phyloP scores from a whole-genome alignment of 176 grass and related monocot genomes.

The Alopecurus myosuroides region DNA sequence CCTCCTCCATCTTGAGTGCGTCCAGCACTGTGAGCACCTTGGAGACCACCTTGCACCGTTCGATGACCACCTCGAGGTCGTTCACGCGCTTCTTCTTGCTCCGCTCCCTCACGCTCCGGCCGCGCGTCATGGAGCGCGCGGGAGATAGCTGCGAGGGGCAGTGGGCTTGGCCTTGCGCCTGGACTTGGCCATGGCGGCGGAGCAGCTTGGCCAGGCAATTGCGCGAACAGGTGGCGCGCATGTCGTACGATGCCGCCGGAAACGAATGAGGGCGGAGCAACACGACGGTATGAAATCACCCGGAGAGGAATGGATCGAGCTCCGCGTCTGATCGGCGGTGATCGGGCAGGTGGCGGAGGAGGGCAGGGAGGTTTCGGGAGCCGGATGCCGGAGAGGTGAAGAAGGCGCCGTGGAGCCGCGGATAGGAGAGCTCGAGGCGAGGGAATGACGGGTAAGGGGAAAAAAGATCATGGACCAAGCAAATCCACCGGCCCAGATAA shows the following conservation, averaged over 20 bases:
- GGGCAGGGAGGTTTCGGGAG: not conserved
- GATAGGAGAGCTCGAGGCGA: not conserved
- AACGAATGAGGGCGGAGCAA: rapidly evolving
- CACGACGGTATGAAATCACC: not conserved
- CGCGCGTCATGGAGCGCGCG: conserved; percentile 51
- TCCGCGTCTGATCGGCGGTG: not conserved
- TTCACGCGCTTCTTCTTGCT: conserved; percentile 80
- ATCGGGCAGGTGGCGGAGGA: not conserved
- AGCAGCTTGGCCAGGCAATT: conserved; percentile 31
- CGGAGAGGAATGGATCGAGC: too few relatives aligned
- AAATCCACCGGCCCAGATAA: not conserved
- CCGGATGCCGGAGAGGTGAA: not conserved
- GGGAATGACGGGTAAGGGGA: not conserved
- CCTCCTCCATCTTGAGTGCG: conserved; percentile 64
- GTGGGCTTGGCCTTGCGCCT: not conserved
- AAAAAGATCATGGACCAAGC: not conserved
- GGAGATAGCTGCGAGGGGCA: conserved; percentile 5
- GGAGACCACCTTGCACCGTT: conserved; percentile 69
- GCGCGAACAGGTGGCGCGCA: conserved; percentile 39
- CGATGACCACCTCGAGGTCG: conserved; percentile 59
- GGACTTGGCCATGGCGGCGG: not conserved
- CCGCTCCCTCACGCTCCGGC: conserved; percentile 54
- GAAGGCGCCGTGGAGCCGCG: not conserved
- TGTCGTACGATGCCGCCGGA: not conserved
- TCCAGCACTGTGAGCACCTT: conserved; percentile 65